These are phyloP conservation scores for Athelia psychrophila DNA, from an alignment of 1,284 basidiomycete genomes.

Conservation along the genomic window DNA sequence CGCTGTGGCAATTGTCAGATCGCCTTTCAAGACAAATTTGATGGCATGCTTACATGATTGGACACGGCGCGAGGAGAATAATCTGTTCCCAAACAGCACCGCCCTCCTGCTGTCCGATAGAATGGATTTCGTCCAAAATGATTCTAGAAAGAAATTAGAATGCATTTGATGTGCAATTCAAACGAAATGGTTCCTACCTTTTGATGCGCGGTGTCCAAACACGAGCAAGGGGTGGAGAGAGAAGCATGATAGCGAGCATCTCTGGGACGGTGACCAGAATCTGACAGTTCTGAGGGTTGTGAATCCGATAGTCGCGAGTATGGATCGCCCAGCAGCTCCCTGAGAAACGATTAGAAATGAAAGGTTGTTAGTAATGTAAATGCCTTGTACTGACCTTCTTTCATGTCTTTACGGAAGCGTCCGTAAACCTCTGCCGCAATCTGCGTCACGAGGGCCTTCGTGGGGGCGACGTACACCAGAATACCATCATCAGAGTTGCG, in stretches of 20 bases:
- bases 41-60: slow-evolving; percentile 53
- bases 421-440: slow-evolving; percentile 71
- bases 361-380: not conserved
- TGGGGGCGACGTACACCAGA: slow-evolving; percentile 72
- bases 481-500: slow-evolving; percentile 60
- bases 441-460: slow-evolving; percentile 68
- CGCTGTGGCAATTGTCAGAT: slow-evolving; percentile 33
- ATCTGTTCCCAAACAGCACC: slow-evolving; percentile 73
- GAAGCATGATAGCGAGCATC: slow-evolving; percentile 62
- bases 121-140: slow-evolving; percentile 71
- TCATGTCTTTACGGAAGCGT: slow-evolving; percentile 59
- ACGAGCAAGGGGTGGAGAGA: slow-evolving; percentile 59
- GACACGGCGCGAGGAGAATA: slow-evolving; percentile 60
- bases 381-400: slow-evolving; percentile 44
- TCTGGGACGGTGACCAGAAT: slow-evolving; percentile 73
- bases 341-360: slow-evolving; percentile 16
- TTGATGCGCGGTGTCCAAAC: slow-evolving; percentile 62
- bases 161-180: not conserved
- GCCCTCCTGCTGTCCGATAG: slow-evolving; percentile 65
- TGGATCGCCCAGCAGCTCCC: slow-evolving; percentile 66
- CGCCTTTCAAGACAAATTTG: not conserved
- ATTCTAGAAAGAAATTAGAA: slow-evolving; percentile 38
- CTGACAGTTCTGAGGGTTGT: slow-evolving; percentile 64
- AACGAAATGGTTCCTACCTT: slow-evolving; percentile 31
- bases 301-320: slow-evolving; percentile 62